Percentiles rank a stretch among this genome's conserved stretches.
Evolutionary conservation across 106 monocot species (phyloP).

Genomic region (Dendrobium nobile): DNA sequence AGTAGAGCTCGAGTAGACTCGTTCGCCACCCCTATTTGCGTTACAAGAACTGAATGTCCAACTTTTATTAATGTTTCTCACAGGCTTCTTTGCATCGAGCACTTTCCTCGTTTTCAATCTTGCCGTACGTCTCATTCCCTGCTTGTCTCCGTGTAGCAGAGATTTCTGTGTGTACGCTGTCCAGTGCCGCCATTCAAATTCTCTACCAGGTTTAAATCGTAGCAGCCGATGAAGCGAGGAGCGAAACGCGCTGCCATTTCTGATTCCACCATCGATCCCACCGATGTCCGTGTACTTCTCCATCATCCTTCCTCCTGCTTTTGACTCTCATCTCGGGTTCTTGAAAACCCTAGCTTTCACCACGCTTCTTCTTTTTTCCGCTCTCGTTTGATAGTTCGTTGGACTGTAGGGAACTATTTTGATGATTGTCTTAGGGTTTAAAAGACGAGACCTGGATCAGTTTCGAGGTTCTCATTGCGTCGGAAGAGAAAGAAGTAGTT

Average conservation of each 20-base stretch:
- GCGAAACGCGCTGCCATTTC: neutral
- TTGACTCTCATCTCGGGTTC: neutral
- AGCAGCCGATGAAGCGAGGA: slow-evolving; percentile 1
- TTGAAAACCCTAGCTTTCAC: neutral
- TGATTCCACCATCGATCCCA: neutral
- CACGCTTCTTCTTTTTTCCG: neutral
- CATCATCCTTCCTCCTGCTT: neutral
- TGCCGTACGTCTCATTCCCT: too few species aligned
- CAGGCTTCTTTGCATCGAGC: too few species aligned
- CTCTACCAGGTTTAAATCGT: neutral
- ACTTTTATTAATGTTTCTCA: too few species aligned
- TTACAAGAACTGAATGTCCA: too few species aligned
- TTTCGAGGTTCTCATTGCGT: neutral
- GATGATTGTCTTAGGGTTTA: neutral
- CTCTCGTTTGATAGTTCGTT: neutral
- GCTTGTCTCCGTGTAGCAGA: too few species aligned
- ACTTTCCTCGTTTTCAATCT: too few species aligned
- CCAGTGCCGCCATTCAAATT: neutral
- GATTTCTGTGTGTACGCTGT: neutral
- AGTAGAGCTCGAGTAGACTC: too few species aligned
- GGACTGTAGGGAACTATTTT: neutral
- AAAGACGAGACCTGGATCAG: neutral
- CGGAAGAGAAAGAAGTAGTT: neutral
- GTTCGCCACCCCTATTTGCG: too few species aligned
- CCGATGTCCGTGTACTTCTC: neutral